Evolutionary conservation across 2,329 filamentous ascomycete genomes (phyloP), one percentile per base, ranked within the genome.

Genomic region (Tolypocladium guangdongense): DNA sequence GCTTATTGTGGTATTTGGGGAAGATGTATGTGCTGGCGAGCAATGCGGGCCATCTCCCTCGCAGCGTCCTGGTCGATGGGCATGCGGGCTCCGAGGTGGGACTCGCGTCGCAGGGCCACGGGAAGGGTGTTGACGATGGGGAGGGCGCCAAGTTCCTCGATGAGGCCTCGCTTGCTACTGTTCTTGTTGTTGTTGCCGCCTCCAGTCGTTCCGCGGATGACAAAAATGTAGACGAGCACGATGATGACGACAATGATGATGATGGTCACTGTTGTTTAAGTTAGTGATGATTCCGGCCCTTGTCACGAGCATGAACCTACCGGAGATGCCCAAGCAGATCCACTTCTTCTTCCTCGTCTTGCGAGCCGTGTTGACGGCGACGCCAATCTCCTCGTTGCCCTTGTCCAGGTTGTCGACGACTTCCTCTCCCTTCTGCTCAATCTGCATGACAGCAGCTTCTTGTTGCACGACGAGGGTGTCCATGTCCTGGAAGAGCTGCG

Each of bases 331-430:
- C 61, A 96, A 73, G 77, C 90, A 96, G 68, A 88, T 91, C 91
- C 90, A 96, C 87, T 96, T 96, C 90, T 95, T 95, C 75, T 84
- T 88, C 61, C 88, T 81, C 50, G 87, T 88, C 62, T 83, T 81
- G 67, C 86, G 79, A 10, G 92, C 92, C 61, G 88, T 95, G 56
- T 80, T 78, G 57, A 96, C 87, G 14, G 91, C 91, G n/a, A 80
- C 81, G 39, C 79, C 83, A 55, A 97, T 87, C 69, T 96, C 83
- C 58, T 83, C 80, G 65, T 93, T 96, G 59, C 86, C 92, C 68
- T 93, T 87, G 64, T 86, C 82, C 49, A 96, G 81, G 69, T 97
- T 88, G 54, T 87, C 83, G 49, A 88, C 83, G 39, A 93, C 87
- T 65, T 95, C 87, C 70, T 95, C 88, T 38, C 83, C 89, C 73